Evolutionary conservation across 176 grass and related monocot genomes (phyloP), one percentile per base, ranked within the genome.

Genomic region (Pontederia crassipes): DNA sequence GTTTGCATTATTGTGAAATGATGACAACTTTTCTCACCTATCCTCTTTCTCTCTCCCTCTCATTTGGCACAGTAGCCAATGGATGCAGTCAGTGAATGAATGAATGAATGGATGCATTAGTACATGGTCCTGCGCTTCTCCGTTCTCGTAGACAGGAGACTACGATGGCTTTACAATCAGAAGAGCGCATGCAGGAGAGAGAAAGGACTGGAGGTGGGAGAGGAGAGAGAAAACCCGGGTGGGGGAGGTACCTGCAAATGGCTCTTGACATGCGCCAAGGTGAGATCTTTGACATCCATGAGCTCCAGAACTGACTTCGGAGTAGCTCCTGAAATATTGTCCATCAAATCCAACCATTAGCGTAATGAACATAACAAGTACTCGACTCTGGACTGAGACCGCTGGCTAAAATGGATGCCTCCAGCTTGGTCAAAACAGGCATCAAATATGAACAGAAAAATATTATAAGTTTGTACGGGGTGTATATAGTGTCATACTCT

Each of bases 281-380:
- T 98, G 74, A 98, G 93, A 85, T 92, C 93, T 79, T 98, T 98
- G 70, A 98, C 93, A 86, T 98, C 93, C 93, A 98, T 98, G 24
- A 98, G 85, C 79, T 98, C 93, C 8, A 98, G 85, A 12, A 98
- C 93, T 8, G 93, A 98, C 77, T 98, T 98, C 55, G 93, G 93
- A 64, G 93, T 98, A 35, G 85, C 93, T 51, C 93, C 93, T 98
- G 17, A 51, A 8, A 50, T 4, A 8, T 14, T 32, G 58, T 45
- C 26, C 11, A 60, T 28, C 58, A 60, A 13, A 14, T 32, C 15
- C 14, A 60, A 57, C 17, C 55, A 40, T 40, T 40, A 40, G 12
- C 9, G 2, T 13, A 52, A 2, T 3, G 12, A 52, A 52, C 32
- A 40, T 40, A 40, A 15, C 11, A 52, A 11, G 15, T 9, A 18